phyloP scores from a whole-genome alignment of 345 rosid species.

The Gossypium longicalyx region DNA sequence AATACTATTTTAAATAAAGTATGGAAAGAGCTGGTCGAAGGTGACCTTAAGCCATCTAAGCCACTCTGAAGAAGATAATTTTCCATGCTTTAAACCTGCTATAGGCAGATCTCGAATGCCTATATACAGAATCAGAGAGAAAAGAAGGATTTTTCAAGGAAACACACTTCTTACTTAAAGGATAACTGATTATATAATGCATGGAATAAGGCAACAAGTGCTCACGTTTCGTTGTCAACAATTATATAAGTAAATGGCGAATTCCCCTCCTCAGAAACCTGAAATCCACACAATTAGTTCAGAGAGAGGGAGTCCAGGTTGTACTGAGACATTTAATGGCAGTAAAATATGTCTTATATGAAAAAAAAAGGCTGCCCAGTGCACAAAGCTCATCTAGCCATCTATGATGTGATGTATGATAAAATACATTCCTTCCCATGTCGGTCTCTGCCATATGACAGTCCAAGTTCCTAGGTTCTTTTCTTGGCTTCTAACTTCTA shows the following conservation, averaged over 20 bases:
- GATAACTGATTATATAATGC: conserved; percentile 1
- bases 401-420: neutral
- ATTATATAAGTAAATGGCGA: conserved; percentile 84
- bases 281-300: conserved; percentile 9
- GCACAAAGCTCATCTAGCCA: neutral
- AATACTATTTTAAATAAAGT: neutral
- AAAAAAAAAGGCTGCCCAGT: neutral
- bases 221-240: conserved; percentile 81
- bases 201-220: neutral
- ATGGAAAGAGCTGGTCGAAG: neutral
- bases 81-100: neutral
- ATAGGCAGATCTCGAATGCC: neutral
- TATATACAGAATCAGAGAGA: neutral
- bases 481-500: neutral
- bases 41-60: neutral
- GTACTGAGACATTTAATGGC: neutral
- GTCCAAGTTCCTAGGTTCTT: neutral
- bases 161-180: conserved; percentile 1
- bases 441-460: neutral
- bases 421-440: neutral
- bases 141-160: neutral
- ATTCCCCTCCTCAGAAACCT: conserved; percentile 77
- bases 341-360: neutral
- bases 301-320: neutral
- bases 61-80: neutral